These are phyloP conservation scores for Sedum album DNA, from an alignment of 164 flowering plant species.

Conservation along the genomic window DNA sequence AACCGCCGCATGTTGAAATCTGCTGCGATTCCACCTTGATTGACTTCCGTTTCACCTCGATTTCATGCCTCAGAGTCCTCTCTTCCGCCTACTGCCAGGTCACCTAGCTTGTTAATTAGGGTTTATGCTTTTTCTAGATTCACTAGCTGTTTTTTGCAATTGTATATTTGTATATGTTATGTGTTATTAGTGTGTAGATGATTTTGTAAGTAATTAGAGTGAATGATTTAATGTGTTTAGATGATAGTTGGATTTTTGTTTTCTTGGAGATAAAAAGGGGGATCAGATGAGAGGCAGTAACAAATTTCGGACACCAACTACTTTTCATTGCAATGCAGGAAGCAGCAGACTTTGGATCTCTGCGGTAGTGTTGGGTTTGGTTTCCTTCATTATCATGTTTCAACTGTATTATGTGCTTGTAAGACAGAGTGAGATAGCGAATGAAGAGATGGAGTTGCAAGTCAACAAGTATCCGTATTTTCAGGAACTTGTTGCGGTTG, in stretches of 20 bases:
- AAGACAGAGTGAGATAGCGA: slow-evolving; percentile 21
- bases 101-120: too few relatives aligned
- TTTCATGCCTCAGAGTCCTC: too few relatives aligned
- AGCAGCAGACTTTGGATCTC: slow-evolving; percentile 57
- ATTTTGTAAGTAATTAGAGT: too few relatives aligned
- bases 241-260: slow-evolving; percentile 52
- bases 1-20: too few relatives aligned
- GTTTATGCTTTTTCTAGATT: too few relatives aligned
- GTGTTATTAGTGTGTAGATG: too few relatives aligned
- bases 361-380: slow-evolving; percentile 49
- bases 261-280: slow-evolving; percentile 52
- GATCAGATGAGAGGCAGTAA: slow-evolving; percentile 64
- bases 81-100: too few relatives aligned
- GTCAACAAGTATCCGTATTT: slow-evolving; percentile 30
- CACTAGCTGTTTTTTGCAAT: too few relatives aligned
- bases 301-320: slow-evolving; percentile 74
- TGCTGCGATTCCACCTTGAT: too few relatives aligned
- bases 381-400: slow-evolving; percentile 53
- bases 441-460: slow-evolving; percentile 24
- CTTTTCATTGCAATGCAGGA: slow-evolving; percentile 82
- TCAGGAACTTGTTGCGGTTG: slow-evolving; percentile 67
- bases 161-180: too few relatives aligned
- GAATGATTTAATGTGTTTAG: too few relatives aligned
- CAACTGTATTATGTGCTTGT: slow-evolving; percentile 40
- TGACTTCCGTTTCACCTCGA: too few relatives aligned